Evolutionary conservation across 345 rosid species (phyloP), one percentile per base, ranked within the genome.

Genomic region (Lepidium aucheri): DNA sequence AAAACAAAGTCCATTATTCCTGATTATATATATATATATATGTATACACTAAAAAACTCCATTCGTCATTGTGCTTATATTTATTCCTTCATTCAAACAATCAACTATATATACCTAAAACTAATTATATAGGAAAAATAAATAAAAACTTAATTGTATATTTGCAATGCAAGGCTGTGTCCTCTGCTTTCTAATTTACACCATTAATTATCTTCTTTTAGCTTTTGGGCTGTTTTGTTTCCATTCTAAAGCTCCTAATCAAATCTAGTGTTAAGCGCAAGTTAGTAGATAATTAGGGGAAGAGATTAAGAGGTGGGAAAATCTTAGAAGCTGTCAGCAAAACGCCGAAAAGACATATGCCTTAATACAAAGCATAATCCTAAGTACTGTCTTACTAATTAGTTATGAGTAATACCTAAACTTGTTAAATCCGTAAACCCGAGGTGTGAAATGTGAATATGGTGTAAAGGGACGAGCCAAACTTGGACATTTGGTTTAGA

Each of bases 301-400:
- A 12, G 7, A 66, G 57, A 53, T 34, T 11, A 59, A 66, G 51
- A 73, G 68, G 73, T 73, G 77, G 44, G 68, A 10, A 60, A 67
- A 60, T 43, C 55, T 44, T 17, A 66, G 50, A 53, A 60, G 68
- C 6, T 17, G 67, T 59, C 53, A 66, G 49, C 42, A 43, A 41
- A 60, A 6, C 32, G 32, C 32, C 32, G 32, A 28, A 67, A 67
- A 43, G 14, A 52, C 46, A 73, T 51, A 59, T 60, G 63, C 67
- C 68, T 52, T 67, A 44, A 67, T 66, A 51, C 67, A 65, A 59
- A 73, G 72, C 67, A 66, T 66, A 52, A 66, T 59, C 72, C 68
- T 60, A 41, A 67, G 52, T 57, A 58, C 14, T 57, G 53, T 55
- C 51, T 14, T 55, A 38, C 52, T 63, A 39, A 71, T 63, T 62